Base-by-base conservation (phyloP, 2,329 filamentous ascomycete genomes). In the Fusarium sp. region DNA sequence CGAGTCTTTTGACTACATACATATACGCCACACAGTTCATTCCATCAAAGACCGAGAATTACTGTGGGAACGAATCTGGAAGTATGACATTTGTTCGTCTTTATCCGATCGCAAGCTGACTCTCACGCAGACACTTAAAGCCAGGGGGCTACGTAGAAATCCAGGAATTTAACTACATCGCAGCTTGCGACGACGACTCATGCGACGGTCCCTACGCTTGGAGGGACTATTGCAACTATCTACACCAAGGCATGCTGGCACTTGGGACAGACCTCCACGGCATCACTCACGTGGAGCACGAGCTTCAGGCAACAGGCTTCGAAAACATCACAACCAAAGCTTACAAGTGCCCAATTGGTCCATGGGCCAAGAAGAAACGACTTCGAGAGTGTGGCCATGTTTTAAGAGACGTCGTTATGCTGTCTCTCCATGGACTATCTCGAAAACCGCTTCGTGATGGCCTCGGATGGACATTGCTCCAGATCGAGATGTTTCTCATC, bases 121-220 rank as follows among this genome's bases (percentile, higher is more conserved):
- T 24, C n/a, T 13, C 41, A 31, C 8, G 5, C 20, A 87, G 85
- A 59, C 85, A 88, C 71, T 78, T 87, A 14, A 87, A 87, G 66
- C 86, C 86, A 2, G 86, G 86, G 35, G 86, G 86, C 31, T 87
- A 84, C 61, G 79, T 88, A 31, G 86, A 88, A 71, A 73, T 87
- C 30, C 84, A 86, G 64, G 86, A 88, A 44, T 81, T 87, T 44
- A 78, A 83, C 44, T 82, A 83, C 72, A 71, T 71, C 18, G 78
- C 83, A 7, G 78, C 79, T 15, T 84, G 83, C 75, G 86, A 88
- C 75, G 86, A 88, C 78, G 54, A 75, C 47, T 82, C 83, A 2
- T 83, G 85, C 44, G 75, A 81, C 26, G 82, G 81, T 0, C 82
- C 83, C 9, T 87, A 86, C 57, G 85, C 86, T 11, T 82, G 85